Percentiles rank a stretch among this genome's conserved stretches.
phyloP scores from a whole-genome alignment of 805 yeast species.

The Wickerhamomyces pijperi region DNA sequence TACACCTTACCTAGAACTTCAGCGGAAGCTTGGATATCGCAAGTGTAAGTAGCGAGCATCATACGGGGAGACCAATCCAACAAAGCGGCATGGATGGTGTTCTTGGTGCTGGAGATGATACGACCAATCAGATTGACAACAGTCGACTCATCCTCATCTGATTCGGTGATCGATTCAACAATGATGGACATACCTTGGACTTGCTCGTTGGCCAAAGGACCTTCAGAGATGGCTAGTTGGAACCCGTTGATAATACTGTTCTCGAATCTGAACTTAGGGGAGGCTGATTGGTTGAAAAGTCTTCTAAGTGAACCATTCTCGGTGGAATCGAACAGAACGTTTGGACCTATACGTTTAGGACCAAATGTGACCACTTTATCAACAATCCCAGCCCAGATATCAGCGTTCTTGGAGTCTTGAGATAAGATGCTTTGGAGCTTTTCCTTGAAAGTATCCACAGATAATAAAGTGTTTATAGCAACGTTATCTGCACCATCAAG shows the following conservation, averaged over 20 bases:
- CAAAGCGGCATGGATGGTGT: constrained; percentile 58
- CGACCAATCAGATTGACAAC: constrained; percentile 54
- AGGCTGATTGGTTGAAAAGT: too few species aligned
- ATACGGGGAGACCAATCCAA: constrained; percentile 81
- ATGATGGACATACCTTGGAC: constrained; percentile 65
- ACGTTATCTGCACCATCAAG: constrained; percentile 14
- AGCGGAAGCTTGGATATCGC: constrained; percentile 91
- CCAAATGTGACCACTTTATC: constrained; percentile 57
- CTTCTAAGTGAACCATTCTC: constrained; percentile 22
- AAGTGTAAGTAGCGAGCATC: constrained; percentile 84
- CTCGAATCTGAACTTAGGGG: constrained; percentile 29
- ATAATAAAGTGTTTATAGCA: constrained; percentile 12
- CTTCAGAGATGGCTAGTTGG: constrained; percentile 70
- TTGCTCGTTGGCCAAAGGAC: constrained; percentile 84
- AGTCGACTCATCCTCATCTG: constrained; percentile 22
- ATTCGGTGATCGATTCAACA: constrained; percentile 23
- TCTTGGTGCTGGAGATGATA: constrained; percentile 61
- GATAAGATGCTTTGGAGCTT: constrained; percentile 23
- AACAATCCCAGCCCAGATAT: constrained; percentile 20
- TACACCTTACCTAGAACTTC: constrained; percentile 94
- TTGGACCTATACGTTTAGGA: constrained; percentile 67
- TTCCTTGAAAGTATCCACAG: constrained; percentile 21
- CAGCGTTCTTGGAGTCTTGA: constrained; percentile 15
- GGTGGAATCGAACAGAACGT: constrained; percentile 51
- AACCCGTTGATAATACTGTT: constrained; percentile 72